These are phyloP conservation scores for Boletus vermiculosoides DNA, from an alignment of 768 basidiomycete genomes.

Conservation along the genomic window DNA sequence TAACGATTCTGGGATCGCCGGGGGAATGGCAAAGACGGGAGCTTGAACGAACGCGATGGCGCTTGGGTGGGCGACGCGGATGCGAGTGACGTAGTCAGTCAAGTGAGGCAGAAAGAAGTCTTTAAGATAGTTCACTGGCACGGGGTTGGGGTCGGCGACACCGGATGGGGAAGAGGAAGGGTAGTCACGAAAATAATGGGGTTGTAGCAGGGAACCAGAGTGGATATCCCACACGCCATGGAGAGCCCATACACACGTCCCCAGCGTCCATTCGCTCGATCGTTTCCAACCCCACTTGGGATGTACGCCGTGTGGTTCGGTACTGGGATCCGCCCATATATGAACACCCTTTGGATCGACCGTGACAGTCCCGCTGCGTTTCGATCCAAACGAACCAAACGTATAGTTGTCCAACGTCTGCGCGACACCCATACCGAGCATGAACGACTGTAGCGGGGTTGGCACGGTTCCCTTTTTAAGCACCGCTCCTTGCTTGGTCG, in stretches of 20 bases:
- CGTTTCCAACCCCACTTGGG: slow-evolving; percentile 84
- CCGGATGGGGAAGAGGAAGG: slow-evolving; percentile 25
- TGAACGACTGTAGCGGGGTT: slow-evolving; percentile 78
- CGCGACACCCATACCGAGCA: slow-evolving; percentile 83
- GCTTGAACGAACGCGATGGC: slow-evolving; percentile 91
- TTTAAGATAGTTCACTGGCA: slow-evolving; percentile 61
- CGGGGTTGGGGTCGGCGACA: slow-evolving; percentile 8
- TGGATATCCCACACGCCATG: slow-evolving; percentile 88
- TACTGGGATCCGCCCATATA: slow-evolving; percentile 68
- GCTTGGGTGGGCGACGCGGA: slow-evolving; percentile 70
- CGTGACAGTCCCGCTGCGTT: slow-evolving; percentile 66
- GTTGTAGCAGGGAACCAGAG: slow-evolving; percentile 60
- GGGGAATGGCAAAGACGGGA: slow-evolving; percentile 84
- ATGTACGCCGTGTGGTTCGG: slow-evolving; percentile 53
- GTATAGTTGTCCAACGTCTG: slow-evolving; percentile 81
- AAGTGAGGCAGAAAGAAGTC: slow-evolving; percentile 84
- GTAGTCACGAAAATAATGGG: slow-evolving; percentile 70
- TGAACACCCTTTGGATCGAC: slow-evolving; percentile 82
- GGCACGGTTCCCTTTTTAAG: slow-evolving; percentile 88
- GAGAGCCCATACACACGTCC: slow-evolving; percentile 77
- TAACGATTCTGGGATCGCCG: slow-evolving; percentile 52
- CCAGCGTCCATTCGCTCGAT: slow-evolving; percentile 68
- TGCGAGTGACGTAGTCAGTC: slow-evolving; percentile 50
- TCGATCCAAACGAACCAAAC: slow-evolving; percentile 79
- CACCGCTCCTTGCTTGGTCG: slow-evolving; percentile 63